Base-by-base conservation (phyloP, 768 basidiomycete genomes). In the Mycena maculata region DNA sequence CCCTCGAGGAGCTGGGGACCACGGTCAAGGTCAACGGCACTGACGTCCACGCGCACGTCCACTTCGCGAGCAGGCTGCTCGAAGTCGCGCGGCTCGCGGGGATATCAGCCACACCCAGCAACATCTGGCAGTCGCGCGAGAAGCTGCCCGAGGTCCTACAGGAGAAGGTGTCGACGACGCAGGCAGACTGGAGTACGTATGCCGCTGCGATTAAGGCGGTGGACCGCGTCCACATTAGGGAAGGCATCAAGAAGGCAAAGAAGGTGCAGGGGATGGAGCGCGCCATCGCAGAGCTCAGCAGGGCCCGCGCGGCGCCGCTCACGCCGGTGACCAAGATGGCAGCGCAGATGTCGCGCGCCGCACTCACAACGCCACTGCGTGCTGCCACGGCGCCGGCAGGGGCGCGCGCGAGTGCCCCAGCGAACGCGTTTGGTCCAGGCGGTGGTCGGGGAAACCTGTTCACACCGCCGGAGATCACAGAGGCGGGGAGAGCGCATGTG, bases 61-160 rank as follows among this genome's bases (percentile, higher is more conserved):
- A 60, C 28, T 65, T 64, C 10, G 65, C 68, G 0, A 71, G 68
- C 30, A 39, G 50, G 23, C 44, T 68, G 16, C 30, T 65, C 13
- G 58, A 49, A 15, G 18, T 42, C 11, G 67, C 67, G 10, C 3
- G n/a, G 27, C 36, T 47, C 3, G 67, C 62, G 27, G 44, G 27
- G 2, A 41, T 68, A 13, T 56, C 11, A 1, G 25, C 20, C 42
- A 61, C 63, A 12, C 15, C 47, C 25, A 39, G 53, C 30, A 50
- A 58, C 16, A 61, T 65, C 41, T 65, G 49, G 62, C 63, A 65
- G 60, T 58, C 62, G 20, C 57, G 68, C 22, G 58, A 61, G n/a
- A 30, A 49, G 28, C 41, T 65, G n/a, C 63, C 64, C 20, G 63
- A 57, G 9, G 56, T 60, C 8, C 23, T 69, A 3, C 31, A 60